Conservation (phyloP, 495 filamentous ascomycete species). For the Xylaria palmicola region DNA sequence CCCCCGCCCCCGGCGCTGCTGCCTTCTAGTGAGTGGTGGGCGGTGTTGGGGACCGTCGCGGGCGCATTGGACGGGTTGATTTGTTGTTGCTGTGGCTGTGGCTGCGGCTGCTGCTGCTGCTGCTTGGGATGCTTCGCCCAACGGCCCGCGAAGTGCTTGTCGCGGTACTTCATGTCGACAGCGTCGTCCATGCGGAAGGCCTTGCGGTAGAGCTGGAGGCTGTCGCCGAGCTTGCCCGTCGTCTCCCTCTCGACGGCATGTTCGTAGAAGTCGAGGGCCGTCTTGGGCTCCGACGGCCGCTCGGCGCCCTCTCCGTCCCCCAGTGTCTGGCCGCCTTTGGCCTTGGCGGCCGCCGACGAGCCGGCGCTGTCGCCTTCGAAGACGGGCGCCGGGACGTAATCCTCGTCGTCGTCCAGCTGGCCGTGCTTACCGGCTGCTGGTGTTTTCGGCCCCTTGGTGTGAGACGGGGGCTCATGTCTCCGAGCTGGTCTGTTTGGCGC, state of each 20-base stretch:
- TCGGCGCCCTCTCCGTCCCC: slow-evolving; percentile 6
- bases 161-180: slow-evolving; percentile 82
- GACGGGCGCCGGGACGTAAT: slow-evolving; percentile 35
- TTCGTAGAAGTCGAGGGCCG: slow-evolving; percentile 92
- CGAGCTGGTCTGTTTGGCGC: slow-evolving; percentile 20
- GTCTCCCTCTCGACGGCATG: slow-evolving; percentile 84
- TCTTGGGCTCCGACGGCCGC: slow-evolving; percentile 55
- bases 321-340: slow-evolving; percentile 19
- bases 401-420: slow-evolving; percentile 37
- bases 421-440: slow-evolving; percentile 4
- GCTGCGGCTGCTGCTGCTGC: background rate
- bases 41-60: slow-evolving; percentile 52
- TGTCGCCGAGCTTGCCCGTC: slow-evolving; percentile 84
- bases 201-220: slow-evolving; percentile 81
- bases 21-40: slow-evolving; percentile 59
- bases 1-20: slow-evolving; percentile 20
- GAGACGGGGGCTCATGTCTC: slow-evolving; percentile 23
- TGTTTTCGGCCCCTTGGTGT: slow-evolving; percentile 16
- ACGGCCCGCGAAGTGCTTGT: slow-evolving; percentile 80
- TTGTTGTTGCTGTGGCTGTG: slow-evolving; percentile 40
- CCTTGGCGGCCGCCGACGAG: slow-evolving; percentile 1
- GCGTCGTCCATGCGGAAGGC: slow-evolving; percentile 84
- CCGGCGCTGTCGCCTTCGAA: slow-evolving; percentile 40
- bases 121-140: slow-evolving; percentile 35
- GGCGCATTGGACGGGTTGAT: slow-evolving; percentile 54